These are phyloP conservation scores for Penicillium sp. DNA, from an alignment of 2,329 filamentous ascomycete genomes.

Conservation along the genomic window DNA sequence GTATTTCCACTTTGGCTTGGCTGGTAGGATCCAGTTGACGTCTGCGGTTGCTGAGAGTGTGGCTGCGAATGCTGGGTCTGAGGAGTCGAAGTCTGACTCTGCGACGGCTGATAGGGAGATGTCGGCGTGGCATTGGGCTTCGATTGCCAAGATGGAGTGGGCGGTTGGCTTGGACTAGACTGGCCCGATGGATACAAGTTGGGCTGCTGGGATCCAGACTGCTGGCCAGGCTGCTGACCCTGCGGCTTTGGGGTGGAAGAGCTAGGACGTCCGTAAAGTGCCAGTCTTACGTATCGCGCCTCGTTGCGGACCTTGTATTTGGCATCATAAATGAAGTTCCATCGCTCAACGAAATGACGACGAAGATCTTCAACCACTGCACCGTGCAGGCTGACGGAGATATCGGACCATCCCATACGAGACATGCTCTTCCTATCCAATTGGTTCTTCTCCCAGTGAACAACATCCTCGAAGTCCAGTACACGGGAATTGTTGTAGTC, in stretches of 20 bases:
- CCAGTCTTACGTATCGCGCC: conserved; percentile 48
- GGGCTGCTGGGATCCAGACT: conserved; percentile 22
- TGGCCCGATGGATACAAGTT: conserved; percentile 16
- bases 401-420: conserved; percentile 91
- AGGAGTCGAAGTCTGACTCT: neutral
- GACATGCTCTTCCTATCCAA: conserved; percentile 76
- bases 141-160: conserved; percentile 11
- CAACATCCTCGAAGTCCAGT: conserved; percentile 76
- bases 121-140: neutral
- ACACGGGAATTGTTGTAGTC: conserved; percentile 90
- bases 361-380: conserved; percentile 73
- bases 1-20: conserved; percentile 2
- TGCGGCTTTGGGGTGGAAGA: conserved; percentile 21
- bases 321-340: conserved; percentile 85
- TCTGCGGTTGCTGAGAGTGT: conserved; percentile 10
- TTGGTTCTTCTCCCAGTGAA: conserved; percentile 82
- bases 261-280: conserved; percentile 35
- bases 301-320: conserved; percentile 70
- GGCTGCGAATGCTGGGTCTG: neutral
- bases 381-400: conserved; percentile 74
- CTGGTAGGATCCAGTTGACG: neutral
- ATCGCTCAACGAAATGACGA: conserved; percentile 79
- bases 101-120: conserved; percentile 1
- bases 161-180: conserved; percentile 17
- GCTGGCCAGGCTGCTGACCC: conserved; percentile 20